Base-by-base conservation (phyloP, 106 monocot species). In the Phalaenopsis aphrodite region DNA sequence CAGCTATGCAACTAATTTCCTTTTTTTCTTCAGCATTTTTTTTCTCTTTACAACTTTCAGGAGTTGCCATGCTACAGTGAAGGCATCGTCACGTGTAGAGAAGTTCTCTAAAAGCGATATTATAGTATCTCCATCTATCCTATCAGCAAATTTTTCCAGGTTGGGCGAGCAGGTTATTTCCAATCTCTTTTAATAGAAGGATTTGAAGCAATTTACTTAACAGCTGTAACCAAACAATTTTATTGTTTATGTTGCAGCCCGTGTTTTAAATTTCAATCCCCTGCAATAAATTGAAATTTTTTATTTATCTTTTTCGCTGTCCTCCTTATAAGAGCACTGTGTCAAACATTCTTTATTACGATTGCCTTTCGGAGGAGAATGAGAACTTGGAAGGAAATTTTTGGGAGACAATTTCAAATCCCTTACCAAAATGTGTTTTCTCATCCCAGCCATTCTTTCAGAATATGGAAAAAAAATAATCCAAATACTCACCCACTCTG, bases 51-150 rank as follows among this genome's bases (percentile, higher is more conserved):
- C 15, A 16, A 49, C 43, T 85, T 80, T 75, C 88, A 95, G 95
- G 81, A 87, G 78, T 56, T 65, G 64, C 42, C 82, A 58, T 64
- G 83, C 83, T 24, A 67, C 55, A 41, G 84, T 98, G 24, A 98
- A 81, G 84, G 97, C 97, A 19, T 88, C 90, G 39, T 73, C 89
- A 12, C 87, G 90, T 42, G 97, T 98, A 55, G 92, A 98, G 42
- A 98, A 85, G 37, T 98, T 86, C 82, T 98, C 94, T 11, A 98
- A 98, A 74, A 92, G 61, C 81, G 92, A 98, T 78, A 91, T 98
- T 72, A 98, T 98, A 42, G 97, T 98, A 9, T 92, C 97, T 67
- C 97, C 97, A 76, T 98, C 97, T 12, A 98, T 98, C 79, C 97
- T 98, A 3, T 98, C 97, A 41, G 97, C 97, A 61, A 91, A 98